Base-by-base conservation (phyloP, 179 eudicot genomes). In the Silene vulgaris region DNA sequence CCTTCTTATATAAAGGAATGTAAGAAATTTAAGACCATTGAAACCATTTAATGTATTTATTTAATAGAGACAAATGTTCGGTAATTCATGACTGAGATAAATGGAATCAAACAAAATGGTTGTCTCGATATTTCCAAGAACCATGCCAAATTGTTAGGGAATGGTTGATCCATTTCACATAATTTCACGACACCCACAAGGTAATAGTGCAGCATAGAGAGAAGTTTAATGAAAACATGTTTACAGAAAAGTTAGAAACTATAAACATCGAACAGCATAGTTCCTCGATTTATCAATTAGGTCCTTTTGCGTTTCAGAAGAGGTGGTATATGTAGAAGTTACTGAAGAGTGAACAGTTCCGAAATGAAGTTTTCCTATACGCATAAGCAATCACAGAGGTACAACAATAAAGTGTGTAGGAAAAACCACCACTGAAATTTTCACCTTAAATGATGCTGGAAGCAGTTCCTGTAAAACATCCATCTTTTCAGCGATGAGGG, bases 381-480 rank as follows among this genome's bases (percentile, higher is more conserved):
- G 52, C 6, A 50, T 14, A 26, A 20, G 28, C 71, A 74, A 63
- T 45, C 50, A 45, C 50, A 9, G 14, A 13, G 11, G 50, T 45
- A 45, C 50, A 45, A 45, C 50, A 45, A 45, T 45, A 45, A 45
- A 45, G 13, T 9, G 50, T 45, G 50, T 9, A 45, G 13, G 50
- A 45, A 9, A 45, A 9, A 8, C 48, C 8, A 9, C 56, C 40
- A 65, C 28, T 65, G 71, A 52, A 75, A 29, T 72, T 21, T 11
- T 66, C 65, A 75, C 78, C 78, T 75, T 75, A 5, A 14, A 30
- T 32, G 78, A 30, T 28, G 32, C 30, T 29, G 78, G 78, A 52
- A 75, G 73, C 29, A 75, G 78, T 29, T 66, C 78, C 13, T 52
- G 72, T 17, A 75, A 32, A 21, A 30, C 73, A 32, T 66, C 52